Conservation (phyloP, 495 filamentous ascomycete genomes). For the Penicillium samsonianum region DNA sequence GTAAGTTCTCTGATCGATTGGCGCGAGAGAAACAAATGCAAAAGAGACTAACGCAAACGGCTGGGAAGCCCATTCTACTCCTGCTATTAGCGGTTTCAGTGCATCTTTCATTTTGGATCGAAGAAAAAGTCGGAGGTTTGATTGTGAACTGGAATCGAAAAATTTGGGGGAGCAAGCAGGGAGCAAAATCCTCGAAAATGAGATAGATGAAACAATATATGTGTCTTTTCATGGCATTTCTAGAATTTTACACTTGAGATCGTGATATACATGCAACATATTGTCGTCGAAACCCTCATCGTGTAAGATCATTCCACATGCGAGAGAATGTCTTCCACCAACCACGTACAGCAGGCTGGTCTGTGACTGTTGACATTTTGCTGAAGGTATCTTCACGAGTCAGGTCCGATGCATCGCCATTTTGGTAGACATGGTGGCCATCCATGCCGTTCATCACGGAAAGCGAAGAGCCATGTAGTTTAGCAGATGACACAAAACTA, state of each 20-base stretch:
- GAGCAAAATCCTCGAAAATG: not conserved
- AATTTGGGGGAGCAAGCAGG: not conserved
- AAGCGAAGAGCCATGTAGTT: conserved; percentile 27
- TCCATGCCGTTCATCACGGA: conserved; percentile 47
- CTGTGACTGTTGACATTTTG: conserved; percentile 20
- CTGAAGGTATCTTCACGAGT: conserved; percentile 30
- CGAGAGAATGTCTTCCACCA: conserved; percentile 30
- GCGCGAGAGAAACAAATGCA: no score
- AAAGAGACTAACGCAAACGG: no score
- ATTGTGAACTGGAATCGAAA: not conserved
- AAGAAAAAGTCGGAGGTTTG: not conserved
- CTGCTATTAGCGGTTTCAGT: no score
- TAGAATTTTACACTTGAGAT: not conserved
- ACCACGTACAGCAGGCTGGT: conserved; percentile 15
- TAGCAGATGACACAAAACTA: conserved; percentile 20
- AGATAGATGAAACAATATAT: not conserved
- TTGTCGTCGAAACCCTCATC: conserved; percentile 1
- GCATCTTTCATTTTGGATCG: no score
- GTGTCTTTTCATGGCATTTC: not conserved
- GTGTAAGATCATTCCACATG: conserved; percentile 27
- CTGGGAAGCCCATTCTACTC: no score
- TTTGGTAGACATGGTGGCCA: conserved; percentile 39
- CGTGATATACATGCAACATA: conserved; percentile 2
- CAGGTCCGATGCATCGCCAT: conserved; percentile 7
- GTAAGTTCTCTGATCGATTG: no score